Evolutionary conservation across 2,329 filamentous ascomycete genomes (phyloP).

Genomic region (Bipolaris cookei): DNA sequence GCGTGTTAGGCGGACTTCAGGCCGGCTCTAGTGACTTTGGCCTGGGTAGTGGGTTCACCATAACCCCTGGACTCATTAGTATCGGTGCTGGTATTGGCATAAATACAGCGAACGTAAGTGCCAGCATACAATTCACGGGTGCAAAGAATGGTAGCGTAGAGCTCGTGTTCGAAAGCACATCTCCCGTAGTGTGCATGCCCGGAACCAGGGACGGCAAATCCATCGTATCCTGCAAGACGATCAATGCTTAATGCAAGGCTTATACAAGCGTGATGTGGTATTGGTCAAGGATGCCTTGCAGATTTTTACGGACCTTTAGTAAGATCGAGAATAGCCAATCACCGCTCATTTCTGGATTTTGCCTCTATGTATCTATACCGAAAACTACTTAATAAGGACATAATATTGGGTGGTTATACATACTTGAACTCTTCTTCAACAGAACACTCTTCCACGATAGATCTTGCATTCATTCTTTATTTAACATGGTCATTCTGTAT

Average conservation of each 20-base stretch:
- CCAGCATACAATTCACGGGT: slow-evolving; percentile 15
- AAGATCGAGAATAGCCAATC: not conserved
- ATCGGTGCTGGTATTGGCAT: slow-evolving; percentile 16
- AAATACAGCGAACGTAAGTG: slow-evolving; percentile 13
- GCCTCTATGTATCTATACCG: too few species aligned
- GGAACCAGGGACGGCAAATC: slow-evolving; percentile 5
- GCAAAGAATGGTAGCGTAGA: slow-evolving; percentile 15
- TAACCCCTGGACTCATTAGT: slow-evolving; percentile 5
- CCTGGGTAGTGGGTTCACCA: slow-evolving; percentile 17
- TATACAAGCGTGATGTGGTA: not conserved
- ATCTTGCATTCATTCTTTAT: too few species aligned
- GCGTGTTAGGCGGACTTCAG: slow-evolving; percentile 14
- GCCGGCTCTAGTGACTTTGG: slow-evolving; percentile 18
- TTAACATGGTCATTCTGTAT: too few species aligned
- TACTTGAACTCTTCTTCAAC: too few species aligned
- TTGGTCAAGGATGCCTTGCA: not conserved
- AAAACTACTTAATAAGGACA: not conserved
- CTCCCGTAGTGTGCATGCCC: slow-evolving; percentile 7
- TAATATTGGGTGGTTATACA: too few species aligned
- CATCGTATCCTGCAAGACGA: slow-evolving; percentile 7
- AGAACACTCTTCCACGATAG: too few species aligned
- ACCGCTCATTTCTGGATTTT: not conserved
- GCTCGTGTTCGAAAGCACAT: slow-evolving; percentile 10
- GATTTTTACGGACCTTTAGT: not conserved
- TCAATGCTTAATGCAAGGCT: not conserved